phyloP scores from a whole-genome alignment of 129 eudicot species.

The Gnaphalium uliginosum region DNA sequence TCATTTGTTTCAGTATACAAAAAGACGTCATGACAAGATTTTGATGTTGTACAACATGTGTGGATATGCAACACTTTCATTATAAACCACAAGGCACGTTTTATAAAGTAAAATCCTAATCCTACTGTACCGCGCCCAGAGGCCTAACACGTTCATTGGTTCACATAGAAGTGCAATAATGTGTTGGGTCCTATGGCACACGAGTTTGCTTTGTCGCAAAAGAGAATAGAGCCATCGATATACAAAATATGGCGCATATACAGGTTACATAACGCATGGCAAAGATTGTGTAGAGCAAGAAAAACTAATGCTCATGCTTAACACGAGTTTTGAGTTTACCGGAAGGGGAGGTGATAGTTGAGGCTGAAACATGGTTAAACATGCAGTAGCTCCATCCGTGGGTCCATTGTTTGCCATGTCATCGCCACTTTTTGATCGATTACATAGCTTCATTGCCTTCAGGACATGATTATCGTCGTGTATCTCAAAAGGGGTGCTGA shows the following conservation, averaged over 20 bases:
- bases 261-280: conserved; percentile 2
- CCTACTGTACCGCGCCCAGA: background rate
- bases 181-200: background rate
- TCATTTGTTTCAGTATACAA: background rate
- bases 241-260: conserved; percentile 13
- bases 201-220: conserved; percentile 18
- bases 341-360: no score
- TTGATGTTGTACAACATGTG: no score
- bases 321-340: conserved; percentile 65
- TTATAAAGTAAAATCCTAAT: background rate
- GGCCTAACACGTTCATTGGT: background rate
- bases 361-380: no score
- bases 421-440: conserved; percentile 31
- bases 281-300: background rate
- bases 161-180: background rate
- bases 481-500: conserved; percentile 55
- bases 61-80: no score
- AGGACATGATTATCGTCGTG: conserved; percentile 57
- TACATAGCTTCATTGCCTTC: conserved; percentile 60
- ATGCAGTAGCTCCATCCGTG: no score
- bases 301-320: conserved; percentile 54
- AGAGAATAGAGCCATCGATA: conserved; percentile 4
- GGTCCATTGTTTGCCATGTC: conserved; percentile 29
- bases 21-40: no score
- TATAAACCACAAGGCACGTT: background rate